These are phyloP conservation scores for Aureobasidium sp. DNA, from an alignment of 2,329 filamentous ascomycete genomes.

Conservation along the genomic window DNA sequence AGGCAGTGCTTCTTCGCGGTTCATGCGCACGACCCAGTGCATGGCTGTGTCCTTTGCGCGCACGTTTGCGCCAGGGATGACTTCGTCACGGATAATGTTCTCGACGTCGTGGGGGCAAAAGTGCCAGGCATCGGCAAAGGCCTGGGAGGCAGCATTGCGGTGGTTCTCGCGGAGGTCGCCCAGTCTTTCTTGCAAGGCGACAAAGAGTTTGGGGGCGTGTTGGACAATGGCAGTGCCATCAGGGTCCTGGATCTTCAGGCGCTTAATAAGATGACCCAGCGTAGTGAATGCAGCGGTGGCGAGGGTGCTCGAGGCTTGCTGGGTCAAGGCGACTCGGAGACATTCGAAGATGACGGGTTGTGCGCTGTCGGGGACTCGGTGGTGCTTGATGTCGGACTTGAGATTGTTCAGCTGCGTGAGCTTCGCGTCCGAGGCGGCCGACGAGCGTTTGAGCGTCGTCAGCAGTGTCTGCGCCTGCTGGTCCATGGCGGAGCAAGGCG, in stretches of 20 bases:
- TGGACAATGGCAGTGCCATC: conserved; percentile 61
- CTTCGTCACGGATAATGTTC: conserved; percentile 65
- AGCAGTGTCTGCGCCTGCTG: conserved; percentile 46
- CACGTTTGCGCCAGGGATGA: conserved; percentile 70
- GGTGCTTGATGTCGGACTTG: conserved; percentile 84
- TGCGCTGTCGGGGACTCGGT: conserved; percentile 69
- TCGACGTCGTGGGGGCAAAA: conserved; percentile 67
- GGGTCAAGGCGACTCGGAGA: conserved; percentile 63
- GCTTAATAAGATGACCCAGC: conserved; percentile 77
- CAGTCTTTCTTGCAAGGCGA: conserved; percentile 71
- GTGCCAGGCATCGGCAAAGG: conserved; percentile 67
- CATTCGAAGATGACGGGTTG: conserved; percentile 73
- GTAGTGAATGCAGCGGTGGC: conserved; percentile 79
- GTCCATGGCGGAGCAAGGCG: conserved; percentile 39
- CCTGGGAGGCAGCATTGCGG: conserved; percentile 62
- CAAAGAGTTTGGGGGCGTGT: conserved; percentile 56
- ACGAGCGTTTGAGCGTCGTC: conserved; percentile 49
- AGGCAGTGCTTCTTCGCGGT: conserved; percentile 65
- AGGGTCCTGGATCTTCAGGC: conserved; percentile 75
- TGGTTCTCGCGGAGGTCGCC: conserved; percentile 84
- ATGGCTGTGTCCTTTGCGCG: conserved; percentile 78
- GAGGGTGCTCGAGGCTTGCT: conserved; percentile 63
- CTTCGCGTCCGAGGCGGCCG: conserved; percentile 60
- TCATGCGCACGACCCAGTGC: conserved; percentile 80
- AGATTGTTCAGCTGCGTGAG: conserved; percentile 59